A percentile compares a stretch with the other conserved stretches of the same genome.
Conservation (phyloP, 768 basidiomycete species). For the Suillus plorans region DNA sequence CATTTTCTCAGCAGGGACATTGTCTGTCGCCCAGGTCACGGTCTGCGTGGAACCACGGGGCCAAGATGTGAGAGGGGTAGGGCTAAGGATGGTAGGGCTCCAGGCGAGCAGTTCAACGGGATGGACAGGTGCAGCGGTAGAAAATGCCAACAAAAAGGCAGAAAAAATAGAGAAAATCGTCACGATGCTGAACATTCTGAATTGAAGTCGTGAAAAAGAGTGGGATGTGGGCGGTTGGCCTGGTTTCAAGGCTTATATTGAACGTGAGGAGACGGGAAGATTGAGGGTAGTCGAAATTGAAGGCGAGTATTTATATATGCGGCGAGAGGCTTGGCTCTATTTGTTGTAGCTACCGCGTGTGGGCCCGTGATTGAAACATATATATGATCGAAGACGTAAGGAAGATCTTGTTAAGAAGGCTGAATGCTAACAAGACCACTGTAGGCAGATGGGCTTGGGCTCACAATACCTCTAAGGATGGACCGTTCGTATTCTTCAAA, state of each 20-base stretch:
- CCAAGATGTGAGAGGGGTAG: slow-evolving; percentile 38
- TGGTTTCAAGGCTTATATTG: background rate
- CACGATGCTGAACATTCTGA: slow-evolving; percentile 19
- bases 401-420: slow-evolving; percentile 1
- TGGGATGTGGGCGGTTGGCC: slow-evolving; percentile 13
- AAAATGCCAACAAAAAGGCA: slow-evolving; percentile 30
- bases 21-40: slow-evolving; percentile 41
- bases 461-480: background rate
- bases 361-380: background rate
- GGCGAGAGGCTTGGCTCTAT: slow-evolving; percentile 21
- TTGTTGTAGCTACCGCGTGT: slow-evolving; percentile 8
- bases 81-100: slow-evolving; percentile 43
- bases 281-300: background rate
- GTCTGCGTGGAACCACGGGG: slow-evolving; percentile 30
- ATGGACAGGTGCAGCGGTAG: slow-evolving; percentile 26
- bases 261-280: slow-evolving; percentile 1
- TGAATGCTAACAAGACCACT: slow-evolving; percentile 1
- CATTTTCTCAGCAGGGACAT: slow-evolving; percentile 37
- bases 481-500: background rate
- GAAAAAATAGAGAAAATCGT: slow-evolving; percentile 26
- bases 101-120: slow-evolving; percentile 35
- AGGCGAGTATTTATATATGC: slow-evolving; percentile 19
- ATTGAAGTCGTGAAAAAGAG: slow-evolving; percentile 19
- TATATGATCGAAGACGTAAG: background rate
- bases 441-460: background rate